Percentiles rank a stretch among this genome's conserved stretches.
phyloP scores from a whole-genome alignment of 129 eudicot genomes.

The Ambrosia artemisiifolia region DNA sequence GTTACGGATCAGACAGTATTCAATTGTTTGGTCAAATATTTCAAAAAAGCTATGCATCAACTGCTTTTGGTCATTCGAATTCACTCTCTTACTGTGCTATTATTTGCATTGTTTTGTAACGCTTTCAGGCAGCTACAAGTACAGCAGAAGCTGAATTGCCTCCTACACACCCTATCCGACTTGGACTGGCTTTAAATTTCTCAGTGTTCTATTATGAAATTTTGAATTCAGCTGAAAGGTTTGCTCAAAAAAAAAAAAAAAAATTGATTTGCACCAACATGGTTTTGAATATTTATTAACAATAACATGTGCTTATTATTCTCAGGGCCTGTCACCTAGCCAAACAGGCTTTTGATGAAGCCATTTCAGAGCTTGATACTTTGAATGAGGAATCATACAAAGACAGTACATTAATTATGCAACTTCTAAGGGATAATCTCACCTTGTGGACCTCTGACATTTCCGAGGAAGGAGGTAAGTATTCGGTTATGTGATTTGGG shows the following conservation, averaged over 20 bases:
- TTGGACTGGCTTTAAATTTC: constrained; percentile 60
- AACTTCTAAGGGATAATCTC: constrained; percentile 54
- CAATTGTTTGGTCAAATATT: background rate
- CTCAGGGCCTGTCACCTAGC: constrained; percentile 52
- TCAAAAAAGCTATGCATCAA: background rate
- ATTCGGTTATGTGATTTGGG: background rate
- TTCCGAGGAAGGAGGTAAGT: constrained; percentile 50
- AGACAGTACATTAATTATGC: constrained; percentile 57
- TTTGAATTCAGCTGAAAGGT: constrained; percentile 66
- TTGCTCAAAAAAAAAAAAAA: background rate
- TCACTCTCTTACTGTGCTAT: background rate
- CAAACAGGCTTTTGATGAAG: constrained; percentile 57
- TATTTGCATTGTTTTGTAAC: background rate
- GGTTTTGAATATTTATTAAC: background rate
- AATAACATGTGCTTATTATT: background rate
- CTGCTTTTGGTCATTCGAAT: background rate
- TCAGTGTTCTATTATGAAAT: constrained; percentile 68
- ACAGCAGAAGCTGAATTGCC: constrained; percentile 57
- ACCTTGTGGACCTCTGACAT: constrained; percentile 59
- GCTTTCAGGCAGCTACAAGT: constrained; percentile 49
- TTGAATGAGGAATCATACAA: constrained; percentile 55
- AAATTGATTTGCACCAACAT: background rate
- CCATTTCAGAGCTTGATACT: constrained; percentile 53
- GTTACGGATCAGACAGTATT: background rate
- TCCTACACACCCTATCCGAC: constrained; percentile 59